A percentile compares a stretch with the other conserved stretches of the same genome.
These are phyloP conservation scores for Vitis amurensis DNA, from an alignment of 164 flowering plant genomes.

Conservation along the genomic window DNA sequence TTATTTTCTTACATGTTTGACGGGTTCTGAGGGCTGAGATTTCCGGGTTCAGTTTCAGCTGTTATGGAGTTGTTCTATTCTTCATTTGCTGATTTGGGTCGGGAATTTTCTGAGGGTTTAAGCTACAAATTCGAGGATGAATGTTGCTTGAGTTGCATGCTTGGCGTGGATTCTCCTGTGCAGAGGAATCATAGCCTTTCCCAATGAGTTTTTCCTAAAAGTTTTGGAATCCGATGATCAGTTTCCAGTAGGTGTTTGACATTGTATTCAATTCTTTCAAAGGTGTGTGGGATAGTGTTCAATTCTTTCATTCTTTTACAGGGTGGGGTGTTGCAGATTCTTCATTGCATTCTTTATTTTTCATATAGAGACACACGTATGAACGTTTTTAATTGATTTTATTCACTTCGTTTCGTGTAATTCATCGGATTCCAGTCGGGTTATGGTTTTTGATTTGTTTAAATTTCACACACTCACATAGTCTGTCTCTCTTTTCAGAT, in stretches of 20 bases:
- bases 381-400: constrained; percentile 12
- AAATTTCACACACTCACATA: constrained; percentile 37
- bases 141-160: constrained; percentile 17
- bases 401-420: constrained; percentile 12
- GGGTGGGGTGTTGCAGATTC: constrained; percentile 13
- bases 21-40: constrained; percentile 23
- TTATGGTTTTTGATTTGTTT: constrained; percentile 1
- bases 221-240: constrained; percentile 63
- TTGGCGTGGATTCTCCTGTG: constrained; percentile 16
- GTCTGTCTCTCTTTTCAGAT: constrained; percentile 21
- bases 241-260: constrained; percentile 30
- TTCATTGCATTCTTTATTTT: constrained; percentile 22
- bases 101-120: constrained; percentile 19
- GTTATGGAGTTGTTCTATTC: constrained; percentile 32
- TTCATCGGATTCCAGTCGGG: constrained; percentile 51
- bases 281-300: constrained; percentile 7
- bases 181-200: constrained; percentile 27
- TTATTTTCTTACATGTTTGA: constrained; percentile 12
- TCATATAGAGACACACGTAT: constrained; percentile 29
- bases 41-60: constrained; percentile 20
- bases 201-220: constrained; percentile 35
- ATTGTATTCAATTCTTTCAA: not conserved
- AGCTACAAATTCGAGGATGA: constrained; percentile 27
- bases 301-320: constrained; percentile 65
- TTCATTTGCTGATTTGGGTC: constrained; percentile 35